These are phyloP conservation scores for Malus orientalis DNA, from an alignment of 306 rosid species.

Conservation along the genomic window DNA sequence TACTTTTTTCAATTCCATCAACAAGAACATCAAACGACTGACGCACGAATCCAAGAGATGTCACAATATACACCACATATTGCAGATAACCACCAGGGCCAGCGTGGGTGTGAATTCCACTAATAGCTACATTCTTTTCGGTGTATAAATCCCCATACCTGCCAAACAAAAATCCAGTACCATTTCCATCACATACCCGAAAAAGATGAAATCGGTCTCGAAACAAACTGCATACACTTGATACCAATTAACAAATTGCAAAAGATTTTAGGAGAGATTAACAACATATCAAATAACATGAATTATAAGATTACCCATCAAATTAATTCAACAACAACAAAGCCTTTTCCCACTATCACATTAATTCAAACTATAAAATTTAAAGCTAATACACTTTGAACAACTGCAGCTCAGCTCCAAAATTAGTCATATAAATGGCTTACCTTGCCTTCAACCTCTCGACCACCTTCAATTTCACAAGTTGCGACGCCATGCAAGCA, in stretches of 20 bases:
- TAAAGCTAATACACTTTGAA: not conserved
- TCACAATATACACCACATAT: constrained; percentile 68
- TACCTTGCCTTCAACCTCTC: constrained; percentile 87
- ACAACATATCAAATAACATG: not conserved
- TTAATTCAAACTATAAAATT: not conserved
- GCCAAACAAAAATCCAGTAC: constrained; percentile 12
- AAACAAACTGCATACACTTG: not conserved
- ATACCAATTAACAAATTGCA: not conserved
- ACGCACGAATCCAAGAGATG: constrained; percentile 86
- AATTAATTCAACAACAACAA: not conserved
- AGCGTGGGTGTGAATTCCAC: constrained; percentile 93
- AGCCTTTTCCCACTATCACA: not conserved
- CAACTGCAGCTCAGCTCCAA: not conserved
- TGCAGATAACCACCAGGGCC: constrained; percentile 99
- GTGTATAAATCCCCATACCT: constrained; percentile 83
- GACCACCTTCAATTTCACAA: constrained; percentile 65
- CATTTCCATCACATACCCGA: not conserved
- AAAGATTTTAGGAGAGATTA: not conserved
- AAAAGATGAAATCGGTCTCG: not conserved
- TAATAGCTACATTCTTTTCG: constrained; percentile 84
- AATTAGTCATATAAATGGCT: not conserved
- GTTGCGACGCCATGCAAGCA: constrained; percentile 91
- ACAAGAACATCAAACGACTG: constrained; percentile 83
- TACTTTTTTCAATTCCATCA: constrained; percentile 86
- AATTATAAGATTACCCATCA: not conserved